Base-by-base conservation (phyloP, 352 stramenopile genomes). In the Phytophthora quininea region DNA sequence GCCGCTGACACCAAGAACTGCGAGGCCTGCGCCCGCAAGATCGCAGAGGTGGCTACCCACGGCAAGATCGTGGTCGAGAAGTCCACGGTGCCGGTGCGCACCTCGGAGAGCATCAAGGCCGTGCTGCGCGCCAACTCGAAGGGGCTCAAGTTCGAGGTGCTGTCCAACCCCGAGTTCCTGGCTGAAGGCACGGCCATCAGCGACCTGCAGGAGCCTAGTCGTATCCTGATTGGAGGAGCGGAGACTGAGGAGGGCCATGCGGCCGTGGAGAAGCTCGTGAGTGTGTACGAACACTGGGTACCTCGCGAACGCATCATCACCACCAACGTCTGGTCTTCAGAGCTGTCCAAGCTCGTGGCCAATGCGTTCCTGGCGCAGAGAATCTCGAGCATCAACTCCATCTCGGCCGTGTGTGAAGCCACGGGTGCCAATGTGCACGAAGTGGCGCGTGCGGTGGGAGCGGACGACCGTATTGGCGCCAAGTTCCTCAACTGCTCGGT, bases 61-160 rank as follows among this genome's bases (percentile, higher is more conserved):
- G 80, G 94, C 64, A 99, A 99, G 83, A 99, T 99, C 75, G 97
- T 99, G 32, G 97, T 99, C 15, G 98, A 99, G 76, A 99, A 99
- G 89, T 99, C 93, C 19, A 99, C 98, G 3, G 98, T 99, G 54
- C 98, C 98, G 4, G 98, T 99, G 38, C 90, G 97, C 68, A 99
- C 98, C 14, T 98, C 98, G 2, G 95, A 99, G 67, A 97, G 97
- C 9, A 98, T 99, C 52, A 87, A 89, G 42, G 90, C 95, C 29
- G 97, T 99, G 46, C 89, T 99, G 37, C 83, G 85, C 19, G 94
- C 90, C 65, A 99, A 99, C 77, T 91, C 96, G 30, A 98, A 98
- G 80, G 82, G 80, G 40, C 68, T 98, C 35, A 81, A 96, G 19
- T 99, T 99, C 58, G 92, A 99, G 69, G 97, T 99, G 55, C 80